Conservation (phyloP, 352 stramenopile species). For the Aphanomyces euteiches region DNA sequence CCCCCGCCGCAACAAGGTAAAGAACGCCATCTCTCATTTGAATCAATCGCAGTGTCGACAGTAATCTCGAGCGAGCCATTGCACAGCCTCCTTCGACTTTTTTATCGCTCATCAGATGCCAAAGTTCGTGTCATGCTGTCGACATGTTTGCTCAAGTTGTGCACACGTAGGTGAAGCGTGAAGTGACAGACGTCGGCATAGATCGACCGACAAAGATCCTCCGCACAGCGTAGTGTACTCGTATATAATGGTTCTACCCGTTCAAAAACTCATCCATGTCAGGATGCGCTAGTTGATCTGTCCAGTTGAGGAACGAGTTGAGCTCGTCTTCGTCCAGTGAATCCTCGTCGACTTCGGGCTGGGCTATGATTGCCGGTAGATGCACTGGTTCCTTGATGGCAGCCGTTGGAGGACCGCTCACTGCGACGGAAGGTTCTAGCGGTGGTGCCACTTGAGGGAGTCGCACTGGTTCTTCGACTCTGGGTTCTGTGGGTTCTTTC, state of each 20-base stretch:
- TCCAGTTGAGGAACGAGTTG: slow-evolving; percentile 77
- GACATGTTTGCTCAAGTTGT: neutral
- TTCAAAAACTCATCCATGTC: slow-evolving; percentile 28
- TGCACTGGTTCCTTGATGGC: slow-evolving; percentile 14
- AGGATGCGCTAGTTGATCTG: slow-evolving; percentile 36
- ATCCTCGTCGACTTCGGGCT: slow-evolving; percentile 42
- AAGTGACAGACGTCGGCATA: slow-evolving; percentile 1
- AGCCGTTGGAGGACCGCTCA: slow-evolving; percentile 25
- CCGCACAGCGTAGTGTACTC: slow-evolving; percentile 15
- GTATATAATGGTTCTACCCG: slow-evolving; percentile 20
- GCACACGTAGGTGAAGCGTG: slow-evolving; percentile 36
- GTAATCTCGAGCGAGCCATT: slow-evolving; percentile 52
- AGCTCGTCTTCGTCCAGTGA: slow-evolving; percentile 74
- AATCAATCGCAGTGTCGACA: slow-evolving; percentile 29
- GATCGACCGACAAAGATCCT: slow-evolving; percentile 26
- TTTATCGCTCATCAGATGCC: slow-evolving; percentile 53
- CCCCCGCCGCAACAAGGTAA: slow-evolving; percentile 19
- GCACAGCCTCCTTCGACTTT: slow-evolving; percentile 41
- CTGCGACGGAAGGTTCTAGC: slow-evolving; percentile 29
- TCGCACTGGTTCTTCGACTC: neutral
- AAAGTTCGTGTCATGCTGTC: slow-evolving; percentile 41
- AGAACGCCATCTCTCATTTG: too few relatives aligned
- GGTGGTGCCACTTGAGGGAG: slow-evolving; percentile 20
- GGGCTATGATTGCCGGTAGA: slow-evolving; percentile 17
- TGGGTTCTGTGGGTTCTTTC: neutral